Percentiles rank a stretch among this genome's conserved stretches.
Conservation (phyloP, 1,139 yeast genomes). For the Magnusiomyces starmeri region DNA sequence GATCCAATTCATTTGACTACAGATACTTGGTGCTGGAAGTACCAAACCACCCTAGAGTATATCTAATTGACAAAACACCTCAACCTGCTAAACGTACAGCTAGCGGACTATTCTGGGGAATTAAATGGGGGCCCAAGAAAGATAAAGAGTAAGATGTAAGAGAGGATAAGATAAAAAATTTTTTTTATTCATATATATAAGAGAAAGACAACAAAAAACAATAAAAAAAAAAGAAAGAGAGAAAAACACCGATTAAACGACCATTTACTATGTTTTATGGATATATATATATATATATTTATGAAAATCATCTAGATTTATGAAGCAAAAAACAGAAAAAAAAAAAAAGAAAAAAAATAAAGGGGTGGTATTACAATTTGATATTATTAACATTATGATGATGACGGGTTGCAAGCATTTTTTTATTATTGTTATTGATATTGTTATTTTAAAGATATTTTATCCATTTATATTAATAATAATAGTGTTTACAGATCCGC, state of each 20-base stretch:
- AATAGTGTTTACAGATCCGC: conserved; percentile 27
- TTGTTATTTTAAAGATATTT: no score
- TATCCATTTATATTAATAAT: no score
- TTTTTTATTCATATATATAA: not conserved
- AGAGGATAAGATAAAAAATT: not conserved
- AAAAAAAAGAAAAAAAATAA: no score
- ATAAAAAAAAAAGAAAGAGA: not conserved
- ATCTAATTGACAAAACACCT: conserved; percentile 53
- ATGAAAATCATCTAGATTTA: not conserved
- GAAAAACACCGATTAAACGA: not conserved
- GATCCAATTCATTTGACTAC: conserved; percentile 63
- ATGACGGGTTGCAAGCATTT: no score
- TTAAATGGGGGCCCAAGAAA: conserved; percentile 75
- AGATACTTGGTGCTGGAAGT: conserved; percentile 71
- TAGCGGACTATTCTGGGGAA: conserved; percentile 59
- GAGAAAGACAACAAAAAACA: not conserved
- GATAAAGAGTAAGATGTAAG: not conserved
- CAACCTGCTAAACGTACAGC: conserved; percentile 31
- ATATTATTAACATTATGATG: not conserved
- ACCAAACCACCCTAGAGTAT: conserved; percentile 60
- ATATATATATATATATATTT: not conserved
- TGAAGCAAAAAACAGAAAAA: no score
- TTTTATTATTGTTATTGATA: not conserved
- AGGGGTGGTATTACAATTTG: not conserved
- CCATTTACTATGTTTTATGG: not conserved